Percentiles rank a stretch among this genome's conserved stretches.
Conservation (phyloP, 257 asterid species). For the Nicotiana knightiana region DNA sequence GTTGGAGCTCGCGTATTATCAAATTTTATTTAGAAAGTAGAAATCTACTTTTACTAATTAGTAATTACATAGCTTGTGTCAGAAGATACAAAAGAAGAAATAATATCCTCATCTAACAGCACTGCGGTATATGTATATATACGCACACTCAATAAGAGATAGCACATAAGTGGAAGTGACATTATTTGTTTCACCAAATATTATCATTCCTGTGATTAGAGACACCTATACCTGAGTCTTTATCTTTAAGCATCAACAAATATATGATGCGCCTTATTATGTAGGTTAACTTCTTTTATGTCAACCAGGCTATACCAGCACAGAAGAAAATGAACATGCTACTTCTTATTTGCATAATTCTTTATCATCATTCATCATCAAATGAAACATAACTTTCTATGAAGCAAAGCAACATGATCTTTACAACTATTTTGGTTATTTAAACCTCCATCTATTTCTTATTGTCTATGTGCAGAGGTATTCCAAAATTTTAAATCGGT, state of each 20-base stretch:
- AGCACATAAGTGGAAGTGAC: no score
- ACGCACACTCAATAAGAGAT: no score
- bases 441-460: not conserved
- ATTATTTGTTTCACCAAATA: no score
- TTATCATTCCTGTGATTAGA: no score
- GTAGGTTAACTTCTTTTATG: not conserved
- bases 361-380: not conserved
- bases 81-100: not conserved
- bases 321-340: not conserved
- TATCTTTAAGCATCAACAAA: no score
- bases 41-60: not conserved
- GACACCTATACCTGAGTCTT: no score
- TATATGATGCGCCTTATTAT: not conserved
- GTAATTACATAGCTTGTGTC: not conserved
- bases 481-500: not conserved
- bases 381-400: not conserved
- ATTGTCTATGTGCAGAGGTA: not conserved
- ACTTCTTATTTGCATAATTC: not conserved
- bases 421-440: not conserved
- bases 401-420: not conserved
- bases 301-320: not conserved
- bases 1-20: not conserved
- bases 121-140: not conserved
- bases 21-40: not conserved
- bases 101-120: not conserved